phyloP scores from a whole-genome alignment of 2,329 filamentous ascomycete species.

The Teratosphaeria gauchensis region DNA sequence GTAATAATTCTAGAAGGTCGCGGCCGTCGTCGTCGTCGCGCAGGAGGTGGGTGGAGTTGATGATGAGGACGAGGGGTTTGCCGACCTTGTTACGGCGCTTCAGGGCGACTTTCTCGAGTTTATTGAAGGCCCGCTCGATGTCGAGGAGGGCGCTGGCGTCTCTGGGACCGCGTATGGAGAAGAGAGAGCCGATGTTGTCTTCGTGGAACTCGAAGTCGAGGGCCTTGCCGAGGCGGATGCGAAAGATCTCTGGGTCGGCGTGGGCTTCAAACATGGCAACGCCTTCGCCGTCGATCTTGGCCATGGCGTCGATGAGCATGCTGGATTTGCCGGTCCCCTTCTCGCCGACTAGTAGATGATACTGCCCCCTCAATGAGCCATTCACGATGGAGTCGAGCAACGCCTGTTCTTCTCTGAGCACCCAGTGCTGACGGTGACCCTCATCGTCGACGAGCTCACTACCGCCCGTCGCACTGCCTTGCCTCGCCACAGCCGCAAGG shows the following conservation, averaged over 20 bases:
- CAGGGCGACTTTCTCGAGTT: conserved; percentile 90
- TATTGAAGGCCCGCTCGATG: conserved; percentile 94
- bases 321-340: conserved; percentile 95
- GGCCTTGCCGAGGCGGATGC: conserved; percentile 82
- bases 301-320: conserved; percentile 94
- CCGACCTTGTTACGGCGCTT: conserved; percentile 51
- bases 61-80: conserved; percentile 75
- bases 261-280: conserved; percentile 96
- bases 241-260: conserved; percentile 88
- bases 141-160: conserved; percentile 88
- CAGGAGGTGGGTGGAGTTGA: conserved; percentile 88
- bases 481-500: conserved; percentile 44
- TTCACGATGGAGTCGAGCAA: conserved; percentile 74
- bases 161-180: conserved; percentile 84
- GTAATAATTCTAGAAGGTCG: conserved; percentile 84
- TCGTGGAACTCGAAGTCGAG: conserved; percentile 96
- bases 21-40: conserved; percentile 88
- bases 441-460: conserved; percentile 23
- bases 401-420: conserved; percentile 70
- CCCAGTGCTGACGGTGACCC: conserved; percentile 63
- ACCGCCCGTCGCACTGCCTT: conserved; percentile 14
- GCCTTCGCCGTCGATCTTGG: conserved; percentile 77
- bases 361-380: conserved; percentile 67
- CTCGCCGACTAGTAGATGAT: conserved; percentile 84
- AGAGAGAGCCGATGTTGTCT: conserved; percentile 93